phyloP scores from a whole-genome alignment of 192 early-diverging fungal species.

The Mortierella hygrophila region DNA sequence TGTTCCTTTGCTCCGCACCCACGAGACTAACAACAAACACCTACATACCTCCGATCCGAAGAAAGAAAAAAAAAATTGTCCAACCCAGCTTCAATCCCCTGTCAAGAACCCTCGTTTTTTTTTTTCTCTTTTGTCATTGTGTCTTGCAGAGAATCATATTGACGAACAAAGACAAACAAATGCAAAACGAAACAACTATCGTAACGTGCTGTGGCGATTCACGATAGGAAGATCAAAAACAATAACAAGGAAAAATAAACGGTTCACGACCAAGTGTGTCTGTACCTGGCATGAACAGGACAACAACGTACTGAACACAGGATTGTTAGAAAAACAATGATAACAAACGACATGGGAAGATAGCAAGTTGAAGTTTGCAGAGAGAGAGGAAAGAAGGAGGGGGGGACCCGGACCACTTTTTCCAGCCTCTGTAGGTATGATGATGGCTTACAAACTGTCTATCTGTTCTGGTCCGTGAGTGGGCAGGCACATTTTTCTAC shows the following conservation, averaged over 20 bases:
- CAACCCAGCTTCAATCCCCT: too few species aligned
- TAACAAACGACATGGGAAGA: background rate
- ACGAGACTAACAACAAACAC: too few species aligned
- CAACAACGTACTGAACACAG: too few species aligned
- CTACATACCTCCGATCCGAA: too few species aligned
- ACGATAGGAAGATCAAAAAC: background rate
- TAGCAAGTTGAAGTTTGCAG: background rate
- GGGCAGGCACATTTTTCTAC: background rate
- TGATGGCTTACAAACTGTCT: background rate
- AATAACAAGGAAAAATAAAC: background rate
- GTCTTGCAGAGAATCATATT: too few species aligned
- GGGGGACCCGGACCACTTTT: slow-evolving; percentile 7
- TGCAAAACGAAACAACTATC: background rate
- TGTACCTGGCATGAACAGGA: too few species aligned
- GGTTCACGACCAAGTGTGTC: background rate
- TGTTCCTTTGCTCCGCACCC: too few species aligned
- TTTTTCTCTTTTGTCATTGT: too few species aligned
- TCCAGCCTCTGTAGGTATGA: too few species aligned
- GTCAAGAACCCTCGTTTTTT: too few species aligned
- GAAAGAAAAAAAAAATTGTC: too few species aligned
- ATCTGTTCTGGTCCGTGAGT: slow-evolving; percentile 1
- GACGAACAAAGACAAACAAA: background rate
- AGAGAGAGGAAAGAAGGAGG: background rate
- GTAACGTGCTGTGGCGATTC: background rate
- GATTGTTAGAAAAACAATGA: background rate